Conservation (phyloP, 306 rosid species). For the Acmispon strigosus region DNA sequence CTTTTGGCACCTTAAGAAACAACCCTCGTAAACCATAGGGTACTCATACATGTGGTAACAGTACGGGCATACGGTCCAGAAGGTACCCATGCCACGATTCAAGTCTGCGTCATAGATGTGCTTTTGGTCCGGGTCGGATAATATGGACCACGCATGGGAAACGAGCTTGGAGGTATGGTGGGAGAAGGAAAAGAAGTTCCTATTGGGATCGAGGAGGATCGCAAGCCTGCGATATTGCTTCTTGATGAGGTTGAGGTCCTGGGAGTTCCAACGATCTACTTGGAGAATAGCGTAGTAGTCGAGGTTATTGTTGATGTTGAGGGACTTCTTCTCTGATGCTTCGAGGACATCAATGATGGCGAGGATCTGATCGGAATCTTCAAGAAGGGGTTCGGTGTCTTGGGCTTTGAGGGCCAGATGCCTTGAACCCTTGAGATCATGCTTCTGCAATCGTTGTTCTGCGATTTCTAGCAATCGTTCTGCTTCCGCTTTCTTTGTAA, state of each 20-base stretch:
- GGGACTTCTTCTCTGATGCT: slow-evolving; percentile 47
- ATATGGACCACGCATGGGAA: slow-evolving; percentile 70
- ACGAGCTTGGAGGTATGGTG: slow-evolving; percentile 77
- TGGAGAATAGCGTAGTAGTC: slow-evolving; percentile 87
- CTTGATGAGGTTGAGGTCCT: slow-evolving; percentile 53
- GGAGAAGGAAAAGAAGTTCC: slow-evolving; percentile 58
- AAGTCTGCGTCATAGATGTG: slow-evolving; percentile 39
- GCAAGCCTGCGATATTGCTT: slow-evolving; percentile 69
- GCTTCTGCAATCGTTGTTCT: slow-evolving; percentile 65
- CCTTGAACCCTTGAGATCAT: slow-evolving; percentile 64
- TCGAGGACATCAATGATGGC: slow-evolving; percentile 71
- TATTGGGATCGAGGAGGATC: slow-evolving; percentile 75
- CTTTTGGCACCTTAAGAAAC: slow-evolving; percentile 77
- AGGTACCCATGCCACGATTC: slow-evolving; percentile 22
- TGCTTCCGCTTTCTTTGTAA: slow-evolving; percentile 52
- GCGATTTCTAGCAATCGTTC: slow-evolving; percentile 74
- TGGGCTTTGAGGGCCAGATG: slow-evolving; percentile 82
- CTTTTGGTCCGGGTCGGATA: slow-evolving; percentile 57
- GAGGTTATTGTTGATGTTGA: slow-evolving; percentile 29
- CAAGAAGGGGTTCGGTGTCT: slow-evolving; percentile 80
- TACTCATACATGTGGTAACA: slow-evolving; percentile 76
- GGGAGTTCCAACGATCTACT: slow-evolving; percentile 34
- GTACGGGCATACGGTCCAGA: slow-evolving; percentile 95
- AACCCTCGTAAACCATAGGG: slow-evolving; percentile 59
- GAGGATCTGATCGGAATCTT: slow-evolving; percentile 84